Percentiles rank a stretch among this genome's conserved stretches.
Evolutionary conservation across 2,329 filamentous ascomycete species (phyloP).

Genomic region (Epichloe elymi): DNA sequence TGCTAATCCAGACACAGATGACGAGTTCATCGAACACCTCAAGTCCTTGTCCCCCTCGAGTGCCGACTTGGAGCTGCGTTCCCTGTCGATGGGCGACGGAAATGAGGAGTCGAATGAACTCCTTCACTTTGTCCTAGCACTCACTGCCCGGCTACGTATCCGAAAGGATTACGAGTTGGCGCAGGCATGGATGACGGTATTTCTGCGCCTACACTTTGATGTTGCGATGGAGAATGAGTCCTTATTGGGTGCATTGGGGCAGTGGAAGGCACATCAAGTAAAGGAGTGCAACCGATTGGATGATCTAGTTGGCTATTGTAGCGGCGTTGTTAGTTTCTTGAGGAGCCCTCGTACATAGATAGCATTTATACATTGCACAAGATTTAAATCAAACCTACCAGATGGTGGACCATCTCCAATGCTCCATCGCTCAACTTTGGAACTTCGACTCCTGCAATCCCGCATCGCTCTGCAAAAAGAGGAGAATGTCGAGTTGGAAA

Average conservation of each 20-base stretch:
- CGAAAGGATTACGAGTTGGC: conserved; percentile 83
- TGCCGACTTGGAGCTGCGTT: conserved; percentile 83
- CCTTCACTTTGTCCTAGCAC: conserved; percentile 63
- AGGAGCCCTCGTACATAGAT: conserved; percentile 36
- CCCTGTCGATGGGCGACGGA: conserved; percentile 41
- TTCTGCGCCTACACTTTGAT: conserved; percentile 65
- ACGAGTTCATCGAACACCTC: conserved; percentile 61
- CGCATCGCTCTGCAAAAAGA: no score
- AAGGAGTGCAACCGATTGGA: conserved; percentile 58
- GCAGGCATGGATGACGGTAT: conserved; percentile 96
- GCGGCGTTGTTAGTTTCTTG: conserved; percentile 73
- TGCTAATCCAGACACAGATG: conserved; percentile 30
- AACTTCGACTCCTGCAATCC: no score
- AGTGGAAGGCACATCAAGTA: conserved; percentile 63
- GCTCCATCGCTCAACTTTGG: background rate
- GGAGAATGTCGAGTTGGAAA: no score
- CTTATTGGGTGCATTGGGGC: conserved; percentile 45
- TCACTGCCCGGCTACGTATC: conserved; percentile 55
- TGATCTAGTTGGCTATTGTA: conserved; percentile 72
- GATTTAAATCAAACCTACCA: background rate
- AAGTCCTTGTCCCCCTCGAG: conserved; percentile 66
- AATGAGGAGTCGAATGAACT: conserved; percentile 52
- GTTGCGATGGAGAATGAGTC: conserved; percentile 35
- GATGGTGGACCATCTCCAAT: background rate
- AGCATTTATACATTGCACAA: background rate